phyloP scores from a whole-genome alignment of 2,329 filamentous ascomycete species.

The Sporothrix pallida region DNA sequence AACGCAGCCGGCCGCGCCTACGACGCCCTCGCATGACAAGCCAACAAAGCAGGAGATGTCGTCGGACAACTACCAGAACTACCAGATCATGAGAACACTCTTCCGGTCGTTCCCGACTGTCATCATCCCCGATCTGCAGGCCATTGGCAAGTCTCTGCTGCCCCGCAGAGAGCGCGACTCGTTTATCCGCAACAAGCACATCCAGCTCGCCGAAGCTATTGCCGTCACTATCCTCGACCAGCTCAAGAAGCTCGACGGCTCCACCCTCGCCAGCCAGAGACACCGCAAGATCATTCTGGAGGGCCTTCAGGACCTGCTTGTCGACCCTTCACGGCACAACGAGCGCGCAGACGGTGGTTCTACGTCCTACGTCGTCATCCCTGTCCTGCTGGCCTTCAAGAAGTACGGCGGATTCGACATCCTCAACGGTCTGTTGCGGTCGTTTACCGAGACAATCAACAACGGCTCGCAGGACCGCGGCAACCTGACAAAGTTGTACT shows the following conservation, averaged over 20 bases:
- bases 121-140: slow-evolving; percentile 85
- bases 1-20: background rate
- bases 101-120: slow-evolving; percentile 78
- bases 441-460: slow-evolving; percentile 65
- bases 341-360: slow-evolving; percentile 49
- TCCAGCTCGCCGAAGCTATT: slow-evolving; percentile 67
- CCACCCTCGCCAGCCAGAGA: slow-evolving; percentile 69
- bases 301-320: slow-evolving; percentile 76
- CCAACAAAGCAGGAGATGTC: slow-evolving; percentile 53
- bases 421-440: slow-evolving; percentile 72
- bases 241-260: slow-evolving; percentile 56
- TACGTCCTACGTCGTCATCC: slow-evolving; percentile 64
- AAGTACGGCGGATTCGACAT: slow-evolving; percentile 75
- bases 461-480: slow-evolving; percentile 49
- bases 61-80: slow-evolving; percentile 67
- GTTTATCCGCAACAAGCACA: slow-evolving; percentile 60
- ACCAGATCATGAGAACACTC: slow-evolving; percentile 74
- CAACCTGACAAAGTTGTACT: slow-evolving; percentile 54
- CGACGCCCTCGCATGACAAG: slow-evolving; percentile 44
- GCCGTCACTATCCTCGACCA: slow-evolving; percentile 73
- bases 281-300: slow-evolving; percentile 85
- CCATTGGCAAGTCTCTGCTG: slow-evolving; percentile 80
- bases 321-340: slow-evolving; percentile 64
- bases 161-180: slow-evolving; percentile 74
- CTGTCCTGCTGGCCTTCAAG: slow-evolving; percentile 87